Conservation (phyloP, 495 filamentous ascomycete species). For the Rusavskia elegans region DNA sequence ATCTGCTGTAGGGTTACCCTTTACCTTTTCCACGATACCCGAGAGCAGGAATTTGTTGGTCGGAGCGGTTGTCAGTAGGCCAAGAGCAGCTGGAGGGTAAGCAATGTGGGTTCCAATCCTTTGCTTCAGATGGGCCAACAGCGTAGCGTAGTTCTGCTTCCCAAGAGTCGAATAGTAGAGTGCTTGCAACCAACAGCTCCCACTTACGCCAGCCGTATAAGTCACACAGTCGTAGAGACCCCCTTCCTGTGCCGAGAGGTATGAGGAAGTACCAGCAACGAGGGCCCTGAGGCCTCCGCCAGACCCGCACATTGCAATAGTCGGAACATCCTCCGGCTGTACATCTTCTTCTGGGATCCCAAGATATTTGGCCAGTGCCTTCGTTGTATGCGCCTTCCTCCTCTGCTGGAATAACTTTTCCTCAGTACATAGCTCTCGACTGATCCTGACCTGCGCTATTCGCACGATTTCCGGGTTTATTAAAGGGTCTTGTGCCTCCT, state of each 20-base stretch:
- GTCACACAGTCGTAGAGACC: slow-evolving; percentile 87
- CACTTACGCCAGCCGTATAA: slow-evolving; percentile 88
- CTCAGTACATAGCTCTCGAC: slow-evolving; percentile 66
- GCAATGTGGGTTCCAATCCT: slow-evolving; percentile 78
- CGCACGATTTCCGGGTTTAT: slow-evolving; percentile 73
- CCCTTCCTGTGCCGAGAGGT: slow-evolving; percentile 61
- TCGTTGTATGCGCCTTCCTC: slow-evolving; percentile 45
- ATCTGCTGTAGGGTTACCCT: slow-evolving; percentile 61
- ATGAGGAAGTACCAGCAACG: slow-evolving; percentile 75
- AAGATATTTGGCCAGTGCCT: slow-evolving; percentile 67
- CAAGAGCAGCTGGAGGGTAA: slow-evolving; percentile 69
- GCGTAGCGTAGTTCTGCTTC: slow-evolving; percentile 38
- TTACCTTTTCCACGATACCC: slow-evolving; percentile 78
- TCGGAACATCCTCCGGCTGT: slow-evolving; percentile 82
- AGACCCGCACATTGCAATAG: slow-evolving; percentile 84
- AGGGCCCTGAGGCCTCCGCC: slow-evolving; percentile 82
- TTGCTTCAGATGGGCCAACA: slow-evolving; percentile 73
- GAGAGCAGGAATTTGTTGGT: slow-evolving; percentile 85
- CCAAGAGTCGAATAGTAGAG: slow-evolving; percentile 80
- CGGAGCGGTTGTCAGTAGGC: slow-evolving; percentile 60
- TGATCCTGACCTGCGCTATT: slow-evolving; percentile 67
- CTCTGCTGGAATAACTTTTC: slow-evolving; percentile 55
- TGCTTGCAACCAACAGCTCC: slow-evolving; percentile 87
- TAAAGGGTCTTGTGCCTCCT: slow-evolving; percentile 67
- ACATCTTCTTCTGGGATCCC: slow-evolving; percentile 61